Percentiles rank a stretch among this genome's conserved stretches.
Conservation (phyloP, 257 asterid species). For the Cordia subcordata region DNA sequence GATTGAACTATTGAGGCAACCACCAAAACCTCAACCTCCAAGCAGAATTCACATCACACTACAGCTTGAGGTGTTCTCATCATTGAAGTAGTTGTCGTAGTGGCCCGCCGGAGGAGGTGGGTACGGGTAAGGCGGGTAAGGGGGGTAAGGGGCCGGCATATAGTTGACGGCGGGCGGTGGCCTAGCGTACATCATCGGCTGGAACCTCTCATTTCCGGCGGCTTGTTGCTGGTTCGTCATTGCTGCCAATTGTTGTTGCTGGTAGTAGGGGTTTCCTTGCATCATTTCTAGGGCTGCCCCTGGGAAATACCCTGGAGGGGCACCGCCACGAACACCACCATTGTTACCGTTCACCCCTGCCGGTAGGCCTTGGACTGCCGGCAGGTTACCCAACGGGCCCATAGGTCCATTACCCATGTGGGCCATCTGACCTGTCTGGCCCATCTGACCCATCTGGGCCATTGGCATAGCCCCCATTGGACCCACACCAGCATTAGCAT, state of each 20-base stretch:
- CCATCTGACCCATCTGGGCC: conserved; percentile 34
- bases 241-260: conserved; percentile 80
- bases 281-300: conserved; percentile 45
- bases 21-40: neutral
- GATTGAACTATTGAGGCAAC: conserved; percentile 18
- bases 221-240: conserved; percentile 96
- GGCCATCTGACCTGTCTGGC: conserved; percentile 1
- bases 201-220: conserved; percentile 84
- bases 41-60: conserved; percentile 52
- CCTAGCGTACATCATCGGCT: conserved; percentile 94
- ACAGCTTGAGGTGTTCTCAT: conserved; percentile 70
- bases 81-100: conserved; percentile 52
- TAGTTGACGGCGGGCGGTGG: conserved; percentile 87
- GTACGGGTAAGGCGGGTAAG: conserved; percentile 7
- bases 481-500: conserved; percentile 33
- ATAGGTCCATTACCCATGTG: conserved; percentile 21
- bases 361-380: conserved; percentile 67
- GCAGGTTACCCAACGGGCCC: conserved; percentile 40
- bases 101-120: conserved; percentile 52
- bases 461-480: conserved; percentile 38
- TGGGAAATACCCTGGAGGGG: conserved; percentile 36
- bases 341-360: conserved; percentile 35
- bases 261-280: conserved; percentile 60
- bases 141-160: conserved; percentile 37
- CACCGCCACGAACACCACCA: conserved; percentile 14